These are phyloP conservation scores for Penicillium olsonii DNA, from an alignment of 2,329 filamentous ascomycete genomes.

Conservation along the genomic window DNA sequence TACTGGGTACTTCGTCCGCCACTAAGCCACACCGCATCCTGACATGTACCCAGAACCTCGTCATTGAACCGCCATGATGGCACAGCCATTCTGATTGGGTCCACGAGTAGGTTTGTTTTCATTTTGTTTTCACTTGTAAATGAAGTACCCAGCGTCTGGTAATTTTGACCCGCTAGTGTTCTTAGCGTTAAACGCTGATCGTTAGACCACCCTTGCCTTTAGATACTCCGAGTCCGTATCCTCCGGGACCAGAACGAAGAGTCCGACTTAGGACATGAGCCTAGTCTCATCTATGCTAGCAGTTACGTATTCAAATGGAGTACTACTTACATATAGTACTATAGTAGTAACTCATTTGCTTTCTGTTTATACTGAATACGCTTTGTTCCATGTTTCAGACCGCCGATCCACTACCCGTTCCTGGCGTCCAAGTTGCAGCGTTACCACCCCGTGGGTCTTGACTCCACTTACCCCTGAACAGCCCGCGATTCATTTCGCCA, in stretches of 20 bases:
- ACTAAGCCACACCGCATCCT: constrained; percentile 5
- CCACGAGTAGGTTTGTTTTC: not conserved
- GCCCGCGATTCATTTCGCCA: constrained; percentile 21
- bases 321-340: too few relatives aligned
- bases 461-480: constrained; percentile 30
- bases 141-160: not conserved
- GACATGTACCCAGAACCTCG: constrained; percentile 12
- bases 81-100: constrained; percentile 16
- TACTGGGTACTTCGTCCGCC: constrained; percentile 10
- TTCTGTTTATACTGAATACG: not conserved
- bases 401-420: constrained; percentile 25
- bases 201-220: not conserved
- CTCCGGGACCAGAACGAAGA: too few relatives aligned
- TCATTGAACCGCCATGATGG: constrained; percentile 13
- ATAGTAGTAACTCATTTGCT: too few relatives aligned
- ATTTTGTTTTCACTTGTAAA: not conserved
- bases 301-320: too few relatives aligned
- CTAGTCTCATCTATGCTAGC: too few relatives aligned
- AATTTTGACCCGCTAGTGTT: constrained; percentile 10
- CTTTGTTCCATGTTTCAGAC: constrained; percentile 5
- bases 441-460: constrained; percentile 8
- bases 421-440: constrained; percentile 16
- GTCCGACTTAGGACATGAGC: too few relatives aligned
- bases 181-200: constrained; percentile 8
- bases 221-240: not conserved